Evolutionary conservation across 257 asterid genomes (phyloP).

Genomic region (Lantana camara): DNA sequence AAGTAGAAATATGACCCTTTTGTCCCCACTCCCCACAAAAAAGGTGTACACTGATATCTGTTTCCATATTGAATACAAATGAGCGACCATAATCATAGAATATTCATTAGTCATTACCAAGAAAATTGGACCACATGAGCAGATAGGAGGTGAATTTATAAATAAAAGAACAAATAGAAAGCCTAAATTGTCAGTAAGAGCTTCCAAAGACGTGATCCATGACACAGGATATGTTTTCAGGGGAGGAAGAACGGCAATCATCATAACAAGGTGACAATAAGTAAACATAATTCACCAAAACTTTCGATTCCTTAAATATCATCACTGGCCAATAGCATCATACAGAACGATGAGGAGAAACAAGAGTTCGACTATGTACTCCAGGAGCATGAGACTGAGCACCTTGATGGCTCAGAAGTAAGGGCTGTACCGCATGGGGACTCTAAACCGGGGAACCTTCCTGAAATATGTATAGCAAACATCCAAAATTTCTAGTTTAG

Average conservation of each 20-base stretch:
- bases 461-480: slow-evolving; percentile 38
- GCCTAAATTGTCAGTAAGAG: neutral
- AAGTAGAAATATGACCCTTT: too few species aligned
- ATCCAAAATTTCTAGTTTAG: too few species aligned
- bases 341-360: slow-evolving; percentile 10
- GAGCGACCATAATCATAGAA: neutral
- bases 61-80: too few species aligned
- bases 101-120: neutral
- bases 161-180: neutral
- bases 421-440: slow-evolving; percentile 67
- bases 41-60: too few species aligned
- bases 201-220: slow-evolving; percentile 4
- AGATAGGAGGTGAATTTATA: neutral
- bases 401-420: slow-evolving; percentile 60
- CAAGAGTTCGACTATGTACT: slow-evolving; percentile 17
- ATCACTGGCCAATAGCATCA: slow-evolving; percentile 15
- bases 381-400: slow-evolving; percentile 20
- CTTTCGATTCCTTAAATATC: slow-evolving; percentile 25
- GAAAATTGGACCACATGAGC: neutral
- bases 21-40: neutral
- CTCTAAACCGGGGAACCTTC: slow-evolving; percentile 71
- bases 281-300: slow-evolving; percentile 17
- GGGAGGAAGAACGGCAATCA: neutral
- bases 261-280: slow-evolving; percentile 17
- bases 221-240: neutral